Evolutionary conservation across 1,284 basidiomycete species (phyloP).

Genomic region (Puccinia coronata): DNA sequence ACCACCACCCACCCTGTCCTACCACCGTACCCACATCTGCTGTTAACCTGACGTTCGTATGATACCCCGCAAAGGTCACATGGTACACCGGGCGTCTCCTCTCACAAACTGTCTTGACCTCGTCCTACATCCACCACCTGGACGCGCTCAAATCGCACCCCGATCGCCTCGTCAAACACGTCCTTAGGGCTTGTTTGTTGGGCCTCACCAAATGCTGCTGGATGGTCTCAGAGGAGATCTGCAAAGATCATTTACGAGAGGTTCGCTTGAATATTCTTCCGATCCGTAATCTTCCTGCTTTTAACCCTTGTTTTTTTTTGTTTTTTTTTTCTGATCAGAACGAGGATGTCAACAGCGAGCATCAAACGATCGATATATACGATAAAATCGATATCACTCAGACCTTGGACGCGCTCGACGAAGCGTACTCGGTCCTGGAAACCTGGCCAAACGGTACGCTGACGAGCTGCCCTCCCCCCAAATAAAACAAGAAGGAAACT

Average conservation of each 20-base stretch:
- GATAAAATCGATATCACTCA: slow-evolving; percentile 37
- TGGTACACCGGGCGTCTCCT: slow-evolving; percentile 83
- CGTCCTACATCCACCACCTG: slow-evolving; percentile 74
- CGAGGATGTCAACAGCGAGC: slow-evolving; percentile 38
- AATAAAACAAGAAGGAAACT: no score
- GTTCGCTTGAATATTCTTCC: slow-evolving; percentile 63
- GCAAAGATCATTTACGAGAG: slow-evolving; percentile 72
- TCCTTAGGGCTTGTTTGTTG: slow-evolving; percentile 71
- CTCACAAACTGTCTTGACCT: slow-evolving; percentile 80
- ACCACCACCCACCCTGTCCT: not conserved
- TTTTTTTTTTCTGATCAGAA: no score
- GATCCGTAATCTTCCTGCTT: slow-evolving; percentile 22
- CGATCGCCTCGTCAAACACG: slow-evolving; percentile 67
- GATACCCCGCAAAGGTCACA: slow-evolving; percentile 67
- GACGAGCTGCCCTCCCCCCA: not conserved
- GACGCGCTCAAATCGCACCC: slow-evolving; percentile 60
- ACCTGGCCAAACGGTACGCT: slow-evolving; percentile 17
- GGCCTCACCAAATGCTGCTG: slow-evolving; percentile 81
- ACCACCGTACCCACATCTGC: not conserved
- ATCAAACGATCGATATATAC: slow-evolving; percentile 27
- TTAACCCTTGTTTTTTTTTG: not conserved
- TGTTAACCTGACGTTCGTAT: not conserved
- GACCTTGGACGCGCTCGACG: slow-evolving; percentile 26
- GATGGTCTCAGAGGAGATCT: slow-evolving; percentile 75
- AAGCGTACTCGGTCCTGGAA: slow-evolving; percentile 32